Evolutionary conservation across 2,329 filamentous ascomycete species (phyloP).

Genomic region (Fusarium succisae): DNA sequence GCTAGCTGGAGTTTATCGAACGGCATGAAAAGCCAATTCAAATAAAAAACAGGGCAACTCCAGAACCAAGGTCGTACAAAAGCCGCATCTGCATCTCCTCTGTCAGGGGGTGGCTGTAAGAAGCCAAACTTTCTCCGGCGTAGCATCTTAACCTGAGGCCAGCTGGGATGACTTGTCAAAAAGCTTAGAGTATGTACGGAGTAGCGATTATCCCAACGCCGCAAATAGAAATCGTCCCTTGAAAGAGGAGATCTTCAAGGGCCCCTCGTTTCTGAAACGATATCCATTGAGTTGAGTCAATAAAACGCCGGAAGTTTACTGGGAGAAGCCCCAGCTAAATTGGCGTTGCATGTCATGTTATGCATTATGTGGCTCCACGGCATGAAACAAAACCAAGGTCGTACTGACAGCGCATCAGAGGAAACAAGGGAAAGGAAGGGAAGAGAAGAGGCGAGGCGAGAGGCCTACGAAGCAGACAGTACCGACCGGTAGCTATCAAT

Average conservation of each 20-base stretch:
- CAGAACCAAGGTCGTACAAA: conserved; percentile 16
- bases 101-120: conserved; percentile 33
- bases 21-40: conserved; percentile 18
- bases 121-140: neutral
- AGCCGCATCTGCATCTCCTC: conserved; percentile 12
- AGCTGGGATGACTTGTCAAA: conserved; percentile 7
- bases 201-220: neutral
- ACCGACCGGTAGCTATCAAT: neutral
- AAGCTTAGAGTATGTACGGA: neutral
- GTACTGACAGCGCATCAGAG: conserved; percentile 42
- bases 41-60: conserved; percentile 2
- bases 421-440: neutral
- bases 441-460: neutral
- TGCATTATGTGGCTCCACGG: conserved; percentile 41
- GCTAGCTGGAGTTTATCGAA: conserved; percentile 21
- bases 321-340: conserved; percentile 25
- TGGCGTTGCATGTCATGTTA: conserved; percentile 31
- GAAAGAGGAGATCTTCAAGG: neutral
- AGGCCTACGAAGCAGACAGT: neutral
- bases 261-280: conserved; percentile 27
- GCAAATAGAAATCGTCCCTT: neutral
- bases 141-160: conserved; percentile 18
- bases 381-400: conserved; percentile 33
- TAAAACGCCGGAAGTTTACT: conserved; percentile 10
- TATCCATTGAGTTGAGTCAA: neutral